Base-by-base conservation (phyloP, 306 rosid species). In the Pyrus bretschneideri region DNA sequence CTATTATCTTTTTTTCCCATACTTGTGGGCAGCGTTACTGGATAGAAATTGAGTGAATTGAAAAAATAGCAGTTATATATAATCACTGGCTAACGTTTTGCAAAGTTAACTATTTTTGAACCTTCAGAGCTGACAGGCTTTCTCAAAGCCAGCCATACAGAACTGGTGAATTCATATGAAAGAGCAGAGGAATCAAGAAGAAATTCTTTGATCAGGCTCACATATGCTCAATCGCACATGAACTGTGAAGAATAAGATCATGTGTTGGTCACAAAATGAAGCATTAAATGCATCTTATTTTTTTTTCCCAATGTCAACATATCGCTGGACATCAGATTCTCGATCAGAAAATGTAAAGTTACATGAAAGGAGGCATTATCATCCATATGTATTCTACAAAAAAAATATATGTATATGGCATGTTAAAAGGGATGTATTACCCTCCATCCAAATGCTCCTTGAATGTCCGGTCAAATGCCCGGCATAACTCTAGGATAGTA, bases 381-480 rank as follows among this genome's bases (percentile, higher is more conserved):
- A 19, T 52, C 46, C 31, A 57, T 33, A n/a, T 55, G 14, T 54
- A 72, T 30, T 21, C 35, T 55, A 38, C 42, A 7, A 38, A 38
- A 38, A 7, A 7, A 38, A 27, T 21, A 55, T 2, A 55, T 19
- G 13, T 8, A 21, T 0, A 55, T 2, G 21, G 61, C 61, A 55
- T 2, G 1, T 55, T 19, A 55, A 15, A 15, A 59, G 9, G 58
- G 55, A 67, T 45, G 29, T 40, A 62, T 45, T 76, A 84, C 88
- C 90, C 83, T 75, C 90, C 88, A 38, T 84, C 85, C 69, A 87
- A 83, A 78, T 87, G 88, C 73, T 87, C 90, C 76, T 84, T 84
- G 69, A 87, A 87, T 51, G 80, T 69, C 77, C 65, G 81, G 70
- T 84, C 88, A 80, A 87, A 87, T 17, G 80, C 81, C 77, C 86